Evolutionary conservation across 2,329 filamentous ascomycete species (phyloP), one percentile per base, ranked within the genome.

Genomic region (Fusarium oligoseptatum): DNA sequence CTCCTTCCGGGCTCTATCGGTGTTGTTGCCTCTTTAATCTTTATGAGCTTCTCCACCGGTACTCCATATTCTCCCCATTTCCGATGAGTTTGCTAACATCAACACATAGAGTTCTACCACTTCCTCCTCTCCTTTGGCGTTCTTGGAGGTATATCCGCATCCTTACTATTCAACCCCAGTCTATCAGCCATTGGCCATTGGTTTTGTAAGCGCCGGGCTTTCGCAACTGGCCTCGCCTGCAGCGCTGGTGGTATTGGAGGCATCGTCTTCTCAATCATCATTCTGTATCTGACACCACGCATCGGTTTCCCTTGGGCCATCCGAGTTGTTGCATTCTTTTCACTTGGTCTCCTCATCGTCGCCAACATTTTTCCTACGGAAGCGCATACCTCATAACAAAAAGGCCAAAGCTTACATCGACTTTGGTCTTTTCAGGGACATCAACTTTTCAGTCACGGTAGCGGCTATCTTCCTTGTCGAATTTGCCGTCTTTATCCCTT

Each of bases 81-180:
- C 20, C 4, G 1, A 8, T 10, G 5, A 9, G 8, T 8, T 39
- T 20, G 6, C 64, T 45, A 15, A 60, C 1, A 4, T 37, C 2
- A 3, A 11, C 10, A 2, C 6, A 0, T 6, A 85, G 81, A 89
- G 72, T 93, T 92, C 79, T 94, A 91, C 86, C 92, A 95, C 50
- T 94, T 94, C 78, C 88, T 95, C 78, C 82, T 95, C 29, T 87
- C 89, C 4, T 93, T 94, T 73, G 92, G 92, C 7, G 81, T 94
- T 0, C 79, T 93, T 2, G 90, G 89, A n/a, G 93, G 93, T 4
- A 74, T 91, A 1, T 91, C 91, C 2, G 90, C 90, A 0, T 92
- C 91, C 1, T 84, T 94, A 17, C 88, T 94, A 45, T 94, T 94
- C 80, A 94, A 92, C 0, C 92, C 93, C 0, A 88, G 90, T 12